Conservation (phyloP, 257 asterid species). For the Oldenlandia corymbosa region DNA sequence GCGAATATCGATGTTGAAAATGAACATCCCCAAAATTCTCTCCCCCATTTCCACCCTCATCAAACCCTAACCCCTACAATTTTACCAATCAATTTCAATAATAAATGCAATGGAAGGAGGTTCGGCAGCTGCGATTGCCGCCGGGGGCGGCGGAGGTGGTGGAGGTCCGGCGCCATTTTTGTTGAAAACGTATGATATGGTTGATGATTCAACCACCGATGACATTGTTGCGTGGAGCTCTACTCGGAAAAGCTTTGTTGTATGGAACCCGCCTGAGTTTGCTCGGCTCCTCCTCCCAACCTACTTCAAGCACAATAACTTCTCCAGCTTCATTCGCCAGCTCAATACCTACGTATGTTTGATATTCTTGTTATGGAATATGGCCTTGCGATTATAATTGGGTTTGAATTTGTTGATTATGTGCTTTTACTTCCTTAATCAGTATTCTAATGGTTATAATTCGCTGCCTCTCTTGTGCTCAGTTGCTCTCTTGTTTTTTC, state of each 20-base stretch:
- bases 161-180: slow-evolving; percentile 92
- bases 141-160: slow-evolving; percentile 31
- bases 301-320: slow-evolving; percentile 81
- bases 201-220: slow-evolving; percentile 67
- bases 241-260: slow-evolving; percentile 62
- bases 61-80: not conserved
- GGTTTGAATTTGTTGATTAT: not conserved
- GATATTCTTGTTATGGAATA: not conserved
- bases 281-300: slow-evolving; percentile 74
- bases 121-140: not conserved
- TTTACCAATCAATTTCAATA: not conserved
- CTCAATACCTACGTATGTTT: slow-evolving; percentile 76
- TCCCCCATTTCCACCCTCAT: not conserved
- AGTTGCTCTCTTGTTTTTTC: not conserved
- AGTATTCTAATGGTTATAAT: not conserved
- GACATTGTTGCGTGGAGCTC: slow-evolving; percentile 78
- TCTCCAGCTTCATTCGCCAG: slow-evolving; percentile 95
- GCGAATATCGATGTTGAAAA: no score
- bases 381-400: not conserved
- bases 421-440: not conserved
- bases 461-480: not conserved
- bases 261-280: slow-evolving; percentile 92
- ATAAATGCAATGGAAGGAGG: slow-evolving; percentile 8
- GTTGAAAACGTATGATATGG: slow-evolving; percentile 80
- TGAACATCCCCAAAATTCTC: not conserved